Conservation (phyloP, 2,329 filamentous ascomycete species). For the Aspergillus costaricaensis region DNA sequence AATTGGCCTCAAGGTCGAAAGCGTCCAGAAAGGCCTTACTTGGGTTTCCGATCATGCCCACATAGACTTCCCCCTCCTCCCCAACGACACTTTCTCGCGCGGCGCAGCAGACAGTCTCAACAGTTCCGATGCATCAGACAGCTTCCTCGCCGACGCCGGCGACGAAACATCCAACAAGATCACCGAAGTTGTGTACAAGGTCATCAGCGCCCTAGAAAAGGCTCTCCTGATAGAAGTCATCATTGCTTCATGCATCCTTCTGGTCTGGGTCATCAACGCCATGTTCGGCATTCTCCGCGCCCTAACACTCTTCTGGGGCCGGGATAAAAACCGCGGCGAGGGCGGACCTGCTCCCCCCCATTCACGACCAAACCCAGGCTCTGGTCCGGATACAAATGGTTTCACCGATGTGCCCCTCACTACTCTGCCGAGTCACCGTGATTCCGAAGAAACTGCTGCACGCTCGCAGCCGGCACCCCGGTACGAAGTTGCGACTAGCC, state of each 20-base stretch:
- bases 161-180: slow-evolving; percentile 78
- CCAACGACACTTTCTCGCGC: slow-evolving; percentile 78
- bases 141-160: slow-evolving; percentile 77
- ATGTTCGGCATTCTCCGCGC: slow-evolving; percentile 72
- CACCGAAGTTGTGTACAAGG: slow-evolving; percentile 69
- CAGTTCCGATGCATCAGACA: slow-evolving; percentile 55
- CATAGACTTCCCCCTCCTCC: slow-evolving; percentile 75
- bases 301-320: slow-evolving; percentile 60
- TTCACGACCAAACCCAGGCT: slow-evolving; percentile 7
- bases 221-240: slow-evolving; percentile 75
- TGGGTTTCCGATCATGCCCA: slow-evolving; percentile 90
- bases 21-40: slow-evolving; percentile 83
- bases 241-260: slow-evolving; percentile 72
- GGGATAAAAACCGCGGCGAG: slow-evolving; percentile 63
- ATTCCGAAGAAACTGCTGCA: neutral
- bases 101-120: slow-evolving; percentile 65
- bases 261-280: slow-evolving; percentile 76
- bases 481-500: slow-evolving; percentile 27
- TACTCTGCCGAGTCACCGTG: slow-evolving; percentile 22
- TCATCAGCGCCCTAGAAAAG: slow-evolving; percentile 67
- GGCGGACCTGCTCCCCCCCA: slow-evolving; percentile 49
- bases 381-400: slow-evolving; percentile 23
- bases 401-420: slow-evolving; percentile 44
- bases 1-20: slow-evolving; percentile 81
- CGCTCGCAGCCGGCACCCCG: slow-evolving; percentile 25